Percentiles rank a stretch among this genome's conserved stretches.
phyloP scores from a whole-genome alignment of 306 rosid species.

The Trifolium fragiferum region DNA sequence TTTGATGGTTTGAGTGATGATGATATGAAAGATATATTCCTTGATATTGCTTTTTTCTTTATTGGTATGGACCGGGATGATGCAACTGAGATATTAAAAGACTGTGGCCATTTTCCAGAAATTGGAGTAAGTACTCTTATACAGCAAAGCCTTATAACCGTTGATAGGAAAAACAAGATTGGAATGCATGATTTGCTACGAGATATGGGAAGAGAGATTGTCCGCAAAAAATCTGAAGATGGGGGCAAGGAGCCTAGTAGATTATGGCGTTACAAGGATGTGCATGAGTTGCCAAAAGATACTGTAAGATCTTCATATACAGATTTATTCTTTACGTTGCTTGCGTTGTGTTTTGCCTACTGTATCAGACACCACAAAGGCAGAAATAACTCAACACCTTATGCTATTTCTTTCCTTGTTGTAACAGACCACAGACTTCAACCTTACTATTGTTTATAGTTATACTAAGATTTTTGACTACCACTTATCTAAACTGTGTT shows the following conservation, averaged over 20 bases:
- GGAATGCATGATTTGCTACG: not conserved
- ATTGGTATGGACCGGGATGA: not conserved
- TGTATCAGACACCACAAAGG: not conserved
- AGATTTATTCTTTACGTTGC: not conserved
- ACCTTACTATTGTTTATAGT: no score
- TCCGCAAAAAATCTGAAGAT: not conserved
- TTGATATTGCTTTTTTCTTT: not conserved
- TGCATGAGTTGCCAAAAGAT: not conserved
- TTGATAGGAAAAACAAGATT: not conserved
- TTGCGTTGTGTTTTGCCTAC: not conserved
- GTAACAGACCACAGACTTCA: no score
- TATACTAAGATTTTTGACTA: no score
- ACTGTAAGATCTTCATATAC: conserved; percentile 13
- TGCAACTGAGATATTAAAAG: not conserved
- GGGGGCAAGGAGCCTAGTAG: conserved; percentile 16
- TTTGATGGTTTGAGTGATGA: conserved; percentile 32
- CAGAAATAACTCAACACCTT: not conserved
- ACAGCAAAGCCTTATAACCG: not conserved
- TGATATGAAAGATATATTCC: conserved; percentile 24
- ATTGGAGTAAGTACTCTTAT: not conserved
- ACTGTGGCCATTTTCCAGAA: not conserved
- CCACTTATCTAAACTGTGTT: not conserved
- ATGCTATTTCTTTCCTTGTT: no score
- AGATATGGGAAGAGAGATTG: not conserved
- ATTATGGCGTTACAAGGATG: conserved; percentile 31